Evolutionary conservation across 1,284 basidiomycete genomes (phyloP), one percentile per base, ranked within the genome.

Genomic region (Singerocomus rubriflavus): DNA sequence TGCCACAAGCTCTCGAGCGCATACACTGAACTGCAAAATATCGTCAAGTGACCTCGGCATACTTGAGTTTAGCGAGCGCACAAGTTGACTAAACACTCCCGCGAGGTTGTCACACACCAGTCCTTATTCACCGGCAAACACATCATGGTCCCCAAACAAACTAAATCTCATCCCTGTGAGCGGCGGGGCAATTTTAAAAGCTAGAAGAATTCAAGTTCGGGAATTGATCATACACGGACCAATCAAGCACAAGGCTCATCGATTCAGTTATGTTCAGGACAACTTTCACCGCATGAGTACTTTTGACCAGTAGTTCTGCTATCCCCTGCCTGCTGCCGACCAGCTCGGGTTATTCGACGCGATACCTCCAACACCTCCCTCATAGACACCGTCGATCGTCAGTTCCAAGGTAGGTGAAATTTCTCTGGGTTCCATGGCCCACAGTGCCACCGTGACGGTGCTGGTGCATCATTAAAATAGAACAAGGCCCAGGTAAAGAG

Each of bases 141-240:
- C 64, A 0, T 86, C 88, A 29, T 64, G 57, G 62, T 91, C 82
- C 37, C 87, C 76, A 4, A 87, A 84, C 33, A 93, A 81, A 51
- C 81, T 79, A 66, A 93, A 92, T 0, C 87, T 85, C 88, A 91
- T 92, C 57, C 85, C 80, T 0, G 86, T n/a, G n/a, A n/a, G n/a
- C n/a, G n/a, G n/a, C n/a, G n/a, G n/a, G n/a, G n/a, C n/a, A n/a
- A n/a, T n/a, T 37, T 51, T 25, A 14, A 26, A 37, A 17, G 32
- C 21, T 7, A 21, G 13, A 17, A 16, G 29, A 42, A n/a, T 11
- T 6, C 6, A 42, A 4, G 38, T 38, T 26, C 27, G 25, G 8
- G 13, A 49, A 44, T 41, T 31, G 41, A 14, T 31, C 21, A 27
- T n/a, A 32, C 9, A 13, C 13, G 50, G 26, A n/a, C 29, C 0